Evolutionary conservation across 148 eudicot genomes (phyloP), one percentile per base, ranked within the genome.

Genomic region (Chenopodium suecicum): DNA sequence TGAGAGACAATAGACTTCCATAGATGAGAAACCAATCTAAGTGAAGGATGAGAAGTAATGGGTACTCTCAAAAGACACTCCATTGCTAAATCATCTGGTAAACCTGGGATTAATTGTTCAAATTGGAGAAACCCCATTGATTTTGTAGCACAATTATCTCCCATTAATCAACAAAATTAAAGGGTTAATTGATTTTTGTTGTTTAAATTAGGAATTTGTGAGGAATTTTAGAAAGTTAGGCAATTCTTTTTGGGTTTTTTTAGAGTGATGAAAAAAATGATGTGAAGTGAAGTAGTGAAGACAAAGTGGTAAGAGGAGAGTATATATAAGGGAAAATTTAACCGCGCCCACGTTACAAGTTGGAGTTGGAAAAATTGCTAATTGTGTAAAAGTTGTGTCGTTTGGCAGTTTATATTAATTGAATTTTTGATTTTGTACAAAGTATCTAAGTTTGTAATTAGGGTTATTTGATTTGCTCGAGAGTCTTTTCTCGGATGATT

Each of bases 21-120:
- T 1, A 47, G 76, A 76, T 76, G 72, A 31, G 85, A 87, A 22
- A 87, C 89, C 12, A 75, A 74, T 63, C 70, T 70, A 9, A 87
- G 32, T 2, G 79, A 74, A 0, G 85, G 77, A 56, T 82, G 89
- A 25, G 75, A 84, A n/a, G 82, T 23, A 2, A 78, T 37, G 1
- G 86, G 89, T 1, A 87, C 82, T 31, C 83, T 63, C 19, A 84
- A 78, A 0, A 87, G 72, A 76, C 89, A 87, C 25, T 87, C 83
- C 12, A 82, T 10, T 0, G 87, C 86, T 1, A 87, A 72, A 25
- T 87, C 89, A 47, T 87, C 37, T 2, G 89, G 89, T 31, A 87
- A 73, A 9, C 85, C 84, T 1, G 86, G 86, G 37, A 84, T 84
- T 60, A 85, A 44, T 46, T 79, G 80, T 6, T n/a, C 2, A 11